Evolutionary conservation across 345 rosid species (phyloP).

Genomic region (Salix viminalis): DNA sequence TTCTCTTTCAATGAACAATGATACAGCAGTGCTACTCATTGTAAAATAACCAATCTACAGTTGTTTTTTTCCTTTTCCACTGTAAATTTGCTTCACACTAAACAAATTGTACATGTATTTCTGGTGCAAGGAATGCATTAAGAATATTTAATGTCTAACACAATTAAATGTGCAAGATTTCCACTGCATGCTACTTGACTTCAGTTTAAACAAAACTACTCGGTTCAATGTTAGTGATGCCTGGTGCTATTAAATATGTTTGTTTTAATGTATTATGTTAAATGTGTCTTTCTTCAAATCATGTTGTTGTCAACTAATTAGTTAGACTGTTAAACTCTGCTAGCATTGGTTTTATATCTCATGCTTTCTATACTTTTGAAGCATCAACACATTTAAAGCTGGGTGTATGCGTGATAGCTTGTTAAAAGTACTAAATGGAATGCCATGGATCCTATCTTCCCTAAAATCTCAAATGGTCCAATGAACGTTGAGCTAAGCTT

Average conservation of each 20-base stretch:
- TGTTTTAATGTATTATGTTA: not conserved
- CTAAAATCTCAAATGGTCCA: too few species aligned
- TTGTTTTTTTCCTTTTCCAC: not conserved
- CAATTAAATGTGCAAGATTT: not conserved
- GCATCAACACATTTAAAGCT: not conserved
- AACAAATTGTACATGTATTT: not conserved
- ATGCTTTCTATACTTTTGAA: not conserved
- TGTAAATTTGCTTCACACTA: not conserved
- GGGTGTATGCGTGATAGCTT: not conserved
- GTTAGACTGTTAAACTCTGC: not conserved
- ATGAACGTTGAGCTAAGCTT: not conserved
- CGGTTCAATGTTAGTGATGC: not conserved
- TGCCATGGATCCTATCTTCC: not conserved
- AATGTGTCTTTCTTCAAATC: not conserved
- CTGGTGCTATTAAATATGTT: not conserved
- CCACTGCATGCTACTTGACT: not conserved
- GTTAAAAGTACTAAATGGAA: not conserved
- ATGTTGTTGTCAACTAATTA: not conserved
- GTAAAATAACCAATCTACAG: not conserved
- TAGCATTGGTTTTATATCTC: not conserved
- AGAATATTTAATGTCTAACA: not conserved
- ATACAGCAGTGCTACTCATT: not conserved
- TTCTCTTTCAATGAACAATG: not conserved
- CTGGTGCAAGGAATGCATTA: not conserved
- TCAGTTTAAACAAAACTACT: not conserved